These are phyloP conservation scores for Rhizopogon salebrosus DNA, from an alignment of 768 basidiomycete species.

Conservation along the genomic window DNA sequence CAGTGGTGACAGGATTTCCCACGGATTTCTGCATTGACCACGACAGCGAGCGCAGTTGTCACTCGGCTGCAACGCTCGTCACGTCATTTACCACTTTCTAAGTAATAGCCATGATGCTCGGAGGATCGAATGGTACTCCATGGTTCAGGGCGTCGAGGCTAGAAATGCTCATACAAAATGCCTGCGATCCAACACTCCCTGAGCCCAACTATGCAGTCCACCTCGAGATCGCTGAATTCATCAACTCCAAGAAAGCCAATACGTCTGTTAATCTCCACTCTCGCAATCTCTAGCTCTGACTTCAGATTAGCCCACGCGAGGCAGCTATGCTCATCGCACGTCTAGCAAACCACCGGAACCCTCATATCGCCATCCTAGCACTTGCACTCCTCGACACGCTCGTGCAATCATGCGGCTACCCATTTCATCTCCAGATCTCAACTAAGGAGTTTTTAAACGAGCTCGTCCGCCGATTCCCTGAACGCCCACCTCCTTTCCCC, in stretches of 20 bases:
- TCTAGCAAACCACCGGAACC: conserved; percentile 88
- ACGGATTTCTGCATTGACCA: neutral
- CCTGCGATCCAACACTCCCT: conserved; percentile 79
- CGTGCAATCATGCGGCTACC: conserved; percentile 93
- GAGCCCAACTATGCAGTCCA: conserved; percentile 92
- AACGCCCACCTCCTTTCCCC: conserved; percentile 92
- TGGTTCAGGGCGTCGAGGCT: conserved; percentile 59
- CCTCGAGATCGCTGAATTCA: conserved; percentile 88
- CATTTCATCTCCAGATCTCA: conserved; percentile 92
- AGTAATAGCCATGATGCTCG: conserved; percentile 34
- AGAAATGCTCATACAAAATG: conserved; percentile 70
- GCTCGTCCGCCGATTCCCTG: conserved; percentile 95
- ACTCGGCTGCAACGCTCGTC: neutral
- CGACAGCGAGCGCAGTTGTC: neutral
- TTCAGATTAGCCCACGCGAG: conserved; percentile 69
- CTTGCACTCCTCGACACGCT: conserved; percentile 86
- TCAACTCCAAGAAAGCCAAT: conserved; percentile 96
- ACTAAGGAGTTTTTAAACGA: conserved; percentile 99
- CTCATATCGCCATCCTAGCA: conserved; percentile 83
- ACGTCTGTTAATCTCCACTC: conserved; percentile 50
- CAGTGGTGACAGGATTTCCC: neutral
- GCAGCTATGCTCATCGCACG: conserved; percentile 81
- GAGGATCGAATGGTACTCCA: conserved; percentile 41
- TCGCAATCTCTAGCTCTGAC: neutral
- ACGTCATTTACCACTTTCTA: neutral